Percentiles rank a stretch among this genome's conserved stretches.
phyloP scores from a whole-genome alignment of 176 grass and related monocot species.

The Bothriochloa decipiens region DNA sequence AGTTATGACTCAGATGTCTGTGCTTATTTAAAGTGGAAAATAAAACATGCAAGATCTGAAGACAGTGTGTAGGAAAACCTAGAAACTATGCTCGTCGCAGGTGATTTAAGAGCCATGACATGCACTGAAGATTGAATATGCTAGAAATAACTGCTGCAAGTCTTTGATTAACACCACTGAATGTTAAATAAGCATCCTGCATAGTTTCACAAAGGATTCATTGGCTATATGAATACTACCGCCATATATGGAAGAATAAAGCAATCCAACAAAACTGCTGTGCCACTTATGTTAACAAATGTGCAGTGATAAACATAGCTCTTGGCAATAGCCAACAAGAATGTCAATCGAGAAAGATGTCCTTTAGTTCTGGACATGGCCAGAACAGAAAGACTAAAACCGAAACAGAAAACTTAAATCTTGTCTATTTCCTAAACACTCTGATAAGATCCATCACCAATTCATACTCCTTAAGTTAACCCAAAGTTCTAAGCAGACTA shows the following conservation, averaged over 20 bases:
- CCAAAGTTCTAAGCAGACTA: neutral
- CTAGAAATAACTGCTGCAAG: neutral
- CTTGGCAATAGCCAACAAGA: neutral
- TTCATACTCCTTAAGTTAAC: constrained; percentile 13
- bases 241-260: neutral
- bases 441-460: constrained; percentile 15
- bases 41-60: constrained; percentile 24
- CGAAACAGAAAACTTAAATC: neutral
- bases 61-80: neutral
- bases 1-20: neutral
- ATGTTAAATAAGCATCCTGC: neutral
- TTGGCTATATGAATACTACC: neutral
- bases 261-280: neutral
- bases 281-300: neutral
- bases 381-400: neutral
- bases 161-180: neutral
- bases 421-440: neutral
- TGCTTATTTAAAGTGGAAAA: neutral
- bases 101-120: neutral
- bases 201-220: neutral
- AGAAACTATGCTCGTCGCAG: neutral
- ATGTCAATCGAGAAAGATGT: neutral
- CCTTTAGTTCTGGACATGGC: neutral
- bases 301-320: neutral
- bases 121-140: constrained; percentile 2